Evolutionary conservation across 1,284 basidiomycete species (phyloP).

Genomic region (Trametes versicolor): DNA sequence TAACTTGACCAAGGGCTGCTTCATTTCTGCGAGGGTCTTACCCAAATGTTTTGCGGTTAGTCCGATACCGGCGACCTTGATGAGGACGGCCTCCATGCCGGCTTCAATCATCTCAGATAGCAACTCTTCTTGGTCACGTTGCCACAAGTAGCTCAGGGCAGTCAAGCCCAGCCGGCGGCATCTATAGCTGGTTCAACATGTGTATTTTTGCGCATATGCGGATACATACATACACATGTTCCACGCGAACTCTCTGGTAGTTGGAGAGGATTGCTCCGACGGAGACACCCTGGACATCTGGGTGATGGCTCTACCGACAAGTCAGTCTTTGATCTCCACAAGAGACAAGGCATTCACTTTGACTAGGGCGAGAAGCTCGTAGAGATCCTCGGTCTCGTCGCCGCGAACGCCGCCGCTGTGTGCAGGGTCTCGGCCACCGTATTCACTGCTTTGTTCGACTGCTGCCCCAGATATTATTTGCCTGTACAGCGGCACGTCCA

Average conservation of each 20-base stretch:
- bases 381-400: conserved; percentile 98
- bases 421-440: conserved; percentile 71
- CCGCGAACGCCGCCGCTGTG: conserved; percentile 65
- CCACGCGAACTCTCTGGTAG: conserved; percentile 96
- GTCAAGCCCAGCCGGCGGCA: conserved; percentile 86
- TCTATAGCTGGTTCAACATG: conserved; percentile 48
- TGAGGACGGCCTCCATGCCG: conserved; percentile 86
- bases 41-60: conserved; percentile 84
- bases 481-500: conserved; percentile 89
- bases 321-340: conserved; percentile 10
- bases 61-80: conserved; percentile 98
- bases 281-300: conserved; percentile 88
- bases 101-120: conserved; percentile 88
- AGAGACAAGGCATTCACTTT: conserved; percentile 61
- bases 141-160: conserved; percentile 94
- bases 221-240: conserved; percentile 85
- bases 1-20: conserved; percentile 77
- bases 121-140: conserved; percentile 86
- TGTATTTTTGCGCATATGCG: too few relatives aligned
- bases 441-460: conserved; percentile 86
- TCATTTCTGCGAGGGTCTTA: conserved; percentile 80
- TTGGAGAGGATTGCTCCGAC: conserved; percentile 98
- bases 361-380: conserved; percentile 78
- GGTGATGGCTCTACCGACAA: conserved; percentile 69
- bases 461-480: conserved; percentile 85